Base-by-base conservation (phyloP, 2,329 filamentous ascomycete species). In the Amauroascus verrucosus region DNA sequence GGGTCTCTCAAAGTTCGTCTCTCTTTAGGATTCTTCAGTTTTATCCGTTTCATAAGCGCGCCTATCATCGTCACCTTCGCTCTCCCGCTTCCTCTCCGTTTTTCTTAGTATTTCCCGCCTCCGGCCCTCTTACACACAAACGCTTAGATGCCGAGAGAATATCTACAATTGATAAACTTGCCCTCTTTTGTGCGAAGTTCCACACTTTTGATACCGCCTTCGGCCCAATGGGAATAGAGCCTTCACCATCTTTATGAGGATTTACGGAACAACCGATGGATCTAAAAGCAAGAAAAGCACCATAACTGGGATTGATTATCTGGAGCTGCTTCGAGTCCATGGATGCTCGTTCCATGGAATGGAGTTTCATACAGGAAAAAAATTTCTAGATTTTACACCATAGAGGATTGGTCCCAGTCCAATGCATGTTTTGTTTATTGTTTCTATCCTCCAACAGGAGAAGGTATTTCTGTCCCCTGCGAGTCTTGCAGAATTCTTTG, bases 331-430 rank as follows among this genome's bases (percentile, higher is more conserved):
- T 46, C 3, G 28, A 24, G 22, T 9, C 47, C 47, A 30, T 20
- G 33, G 3, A 22, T 28, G 11, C 9, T 18, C 13, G 9, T 8
- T 16, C n/a, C 14, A 26, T 22, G 37, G 20, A 28, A 16, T 28
- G 11, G 22, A 48, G 32, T 26, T 35, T 24, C 9, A 20, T 41
- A 41, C 26, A 18, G 14, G 47, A n/a, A 14, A 11, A 16, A 40
- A 16, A 14, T 14, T 30, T 33, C 32, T 43, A 33, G 38, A 51
- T 33, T 30, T 28, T 28, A 16, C 37, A 44, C 33, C 22, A 44
- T 51, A 51, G 48, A 50, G 18, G 26, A 13, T 51, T 18, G 38
- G 38, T 51, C 38, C 48, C 38, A 44, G 37, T 51, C 38, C 48
- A n/a, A 13, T 20, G 28, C 38, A 24, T 28, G 11, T 38, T 6